phyloP scores from a whole-genome alignment of 495 filamentous ascomycete genomes.

The Xylaria cubensis region DNA sequence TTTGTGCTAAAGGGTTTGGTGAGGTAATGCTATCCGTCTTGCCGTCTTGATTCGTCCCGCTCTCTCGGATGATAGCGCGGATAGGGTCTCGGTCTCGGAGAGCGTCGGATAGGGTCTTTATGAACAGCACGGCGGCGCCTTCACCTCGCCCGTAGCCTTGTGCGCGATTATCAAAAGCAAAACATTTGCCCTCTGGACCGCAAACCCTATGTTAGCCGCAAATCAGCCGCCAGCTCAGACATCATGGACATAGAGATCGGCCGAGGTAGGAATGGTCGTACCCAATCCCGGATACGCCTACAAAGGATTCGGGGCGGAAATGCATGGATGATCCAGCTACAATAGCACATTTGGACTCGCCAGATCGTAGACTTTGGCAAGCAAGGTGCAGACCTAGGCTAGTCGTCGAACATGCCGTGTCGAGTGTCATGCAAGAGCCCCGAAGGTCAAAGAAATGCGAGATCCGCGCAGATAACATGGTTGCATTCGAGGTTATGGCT shows the following conservation, averaged over 20 bases:
- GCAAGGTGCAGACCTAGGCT: conserved; percentile 49
- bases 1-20: neutral
- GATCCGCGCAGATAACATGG: conserved; percentile 11
- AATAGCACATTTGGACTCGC: conserved; percentile 1
- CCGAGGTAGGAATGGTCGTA: too few species aligned
- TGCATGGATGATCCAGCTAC: neutral
- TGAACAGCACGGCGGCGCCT: neutral
- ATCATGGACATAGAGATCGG: too few species aligned
- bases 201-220: neutral
- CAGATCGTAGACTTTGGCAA: conserved; percentile 3
- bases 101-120: conserved; percentile 8
- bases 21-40: neutral
- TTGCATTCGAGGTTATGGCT: neutral
- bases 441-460: conserved; percentile 50
- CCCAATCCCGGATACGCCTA: neutral
- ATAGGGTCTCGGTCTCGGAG: neutral
- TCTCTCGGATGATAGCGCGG: conserved; percentile 3
- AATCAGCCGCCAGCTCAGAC: neutral
- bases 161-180: conserved; percentile 7
- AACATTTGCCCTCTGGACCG: conserved; percentile 7
- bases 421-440: conserved; percentile 65
- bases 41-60: conserved; percentile 7
- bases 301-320: conserved; percentile 6
- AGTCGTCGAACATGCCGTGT: conserved; percentile 82
- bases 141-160: conserved; percentile 18